phyloP scores from a whole-genome alignment of 352 stramenopile species.

The Phytophthora idaei region DNA sequence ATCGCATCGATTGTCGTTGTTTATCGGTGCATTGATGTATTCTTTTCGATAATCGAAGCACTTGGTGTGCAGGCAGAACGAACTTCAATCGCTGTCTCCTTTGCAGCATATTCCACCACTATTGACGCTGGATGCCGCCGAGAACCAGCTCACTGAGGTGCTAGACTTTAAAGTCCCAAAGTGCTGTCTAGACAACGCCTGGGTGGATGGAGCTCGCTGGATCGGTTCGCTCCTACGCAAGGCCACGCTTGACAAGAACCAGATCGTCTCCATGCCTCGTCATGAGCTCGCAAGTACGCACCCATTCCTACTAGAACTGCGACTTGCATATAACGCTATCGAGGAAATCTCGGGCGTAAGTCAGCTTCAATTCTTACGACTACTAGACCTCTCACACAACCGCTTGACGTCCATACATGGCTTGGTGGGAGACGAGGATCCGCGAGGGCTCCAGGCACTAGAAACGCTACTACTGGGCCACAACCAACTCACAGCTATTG shows the following conservation, averaged over 20 bases:
- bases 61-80: conserved; percentile 57
- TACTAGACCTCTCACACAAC: conserved; percentile 79
- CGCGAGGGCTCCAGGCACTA: conserved; percentile 45
- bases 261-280: conserved; percentile 51
- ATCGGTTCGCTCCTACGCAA: conserved; percentile 70
- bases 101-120: conserved; percentile 57
- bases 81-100: conserved; percentile 48
- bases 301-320: conserved; percentile 70
- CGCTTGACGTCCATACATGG: conserved; percentile 47
- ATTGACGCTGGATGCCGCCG: conserved; percentile 58
- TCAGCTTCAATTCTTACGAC: conserved; percentile 61
- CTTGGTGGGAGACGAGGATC: conserved; percentile 25
- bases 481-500: conserved; percentile 59
- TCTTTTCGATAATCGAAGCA: conserved; percentile 43
- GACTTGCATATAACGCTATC: conserved; percentile 65
- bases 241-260: conserved; percentile 58
- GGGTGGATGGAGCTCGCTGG: conserved; percentile 60
- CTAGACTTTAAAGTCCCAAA: conserved; percentile 72
- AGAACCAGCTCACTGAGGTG: conserved; percentile 63
- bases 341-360: conserved; percentile 54
- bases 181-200: conserved; percentile 58
- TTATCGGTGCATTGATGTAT: neutral
- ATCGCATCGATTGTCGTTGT: neutral
- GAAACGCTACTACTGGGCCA: conserved; percentile 57
- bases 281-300: conserved; percentile 49